Base-by-base conservation (phyloP, 441 rosid genomes). In the Melastoma candidum region DNA sequence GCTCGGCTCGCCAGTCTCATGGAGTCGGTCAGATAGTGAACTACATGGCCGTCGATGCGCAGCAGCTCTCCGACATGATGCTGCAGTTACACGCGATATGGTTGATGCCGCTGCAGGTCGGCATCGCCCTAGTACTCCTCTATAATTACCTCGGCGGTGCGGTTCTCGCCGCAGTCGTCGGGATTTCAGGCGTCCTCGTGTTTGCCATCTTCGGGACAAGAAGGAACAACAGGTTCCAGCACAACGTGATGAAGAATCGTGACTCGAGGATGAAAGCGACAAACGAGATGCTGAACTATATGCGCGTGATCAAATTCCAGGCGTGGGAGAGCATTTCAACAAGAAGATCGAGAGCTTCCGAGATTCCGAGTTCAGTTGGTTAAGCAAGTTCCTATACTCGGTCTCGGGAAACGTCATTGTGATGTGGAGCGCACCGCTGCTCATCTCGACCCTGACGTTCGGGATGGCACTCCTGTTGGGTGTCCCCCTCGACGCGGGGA, bases 21-120 rank as follows among this genome's bases (percentile, higher is more conserved):
- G 97, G 97, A 26, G 96, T 90, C 11, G 96, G 97, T 32, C 93
- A 87, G 63, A 90, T 90, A 48, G 97, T 90, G 49, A 90, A 90
- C 51, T 90, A 90, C 74, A 90, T 90, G 97, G 95, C 97, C 10
- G 95, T 90, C 9, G 97, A 90, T 71, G 95, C 96, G 1, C 97
- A 90, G 22, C 96, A 90, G 63, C 92, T 90, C 53, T 87, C 96
- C 25, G 97, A 90, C 66, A 87, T 87, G 96, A 90, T 90, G 95
- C 57, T 87, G 45, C 97, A 87, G 74, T 78, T 90, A 26, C 97
- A 90, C 68, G 68, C 95, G 12, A 66, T 87, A 44, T 90, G 97
- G 97, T 69, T 90, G 60, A 90, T 84, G 87, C 97, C 97, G 2
- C 58, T 90, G 51, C 96, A 90, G 61, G 75, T 83, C 22, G 25